Base-by-base conservation (phyloP, 805 yeast species). In the Sugiyamaella qingdaonensis region DNA sequence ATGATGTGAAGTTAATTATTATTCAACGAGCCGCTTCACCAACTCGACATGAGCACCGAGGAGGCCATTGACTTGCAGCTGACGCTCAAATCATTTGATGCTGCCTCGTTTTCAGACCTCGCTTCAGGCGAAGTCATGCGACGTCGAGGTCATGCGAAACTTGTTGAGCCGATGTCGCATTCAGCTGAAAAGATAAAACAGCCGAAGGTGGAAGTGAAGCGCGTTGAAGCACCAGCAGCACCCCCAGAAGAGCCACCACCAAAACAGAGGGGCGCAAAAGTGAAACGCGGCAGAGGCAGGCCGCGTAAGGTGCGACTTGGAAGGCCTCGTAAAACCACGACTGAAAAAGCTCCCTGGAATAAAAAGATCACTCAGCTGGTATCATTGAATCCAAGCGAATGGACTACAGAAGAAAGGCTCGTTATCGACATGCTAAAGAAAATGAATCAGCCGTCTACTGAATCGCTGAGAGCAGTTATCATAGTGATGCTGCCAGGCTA, bases 401-500 rank as follows among this genome's bases (percentile, higher is more conserved):
- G 49, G 54, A 36, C 50, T 11, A 31, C 37, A 2, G 44, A 51
- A 41, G 52, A 49, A 18, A 37, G 52, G 24, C 39, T 41, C 4
- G 52, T 34, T 14, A 39, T 49, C 13, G 42, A 42, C 7, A 45
- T 33, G 21, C 32, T 49, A 19, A 18, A 27, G 18, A 49, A 29
- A 24, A 21, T 42, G 47, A 37, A 33, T 2, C 24, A 4, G 14
- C 21, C 39, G 2, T 33, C 37, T 19, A 14, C 27, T 3, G 41
- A 32, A 19, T 37, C 50, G 9, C 9, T 35, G 14, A 42, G 46
- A 29, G 34, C 47, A 21, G 19, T 46, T 14, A 34, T 39, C 29
- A 21, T 32, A 14, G 36, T 47, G 10, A 14, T 52, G 34, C 44
- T 52, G 10, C 55, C 55, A 2, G 47, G 46, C 21, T 48, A 52